Evolutionary conservation across 1,284 basidiomycete genomes (phyloP).

Genomic region (Athelia sp.): DNA sequence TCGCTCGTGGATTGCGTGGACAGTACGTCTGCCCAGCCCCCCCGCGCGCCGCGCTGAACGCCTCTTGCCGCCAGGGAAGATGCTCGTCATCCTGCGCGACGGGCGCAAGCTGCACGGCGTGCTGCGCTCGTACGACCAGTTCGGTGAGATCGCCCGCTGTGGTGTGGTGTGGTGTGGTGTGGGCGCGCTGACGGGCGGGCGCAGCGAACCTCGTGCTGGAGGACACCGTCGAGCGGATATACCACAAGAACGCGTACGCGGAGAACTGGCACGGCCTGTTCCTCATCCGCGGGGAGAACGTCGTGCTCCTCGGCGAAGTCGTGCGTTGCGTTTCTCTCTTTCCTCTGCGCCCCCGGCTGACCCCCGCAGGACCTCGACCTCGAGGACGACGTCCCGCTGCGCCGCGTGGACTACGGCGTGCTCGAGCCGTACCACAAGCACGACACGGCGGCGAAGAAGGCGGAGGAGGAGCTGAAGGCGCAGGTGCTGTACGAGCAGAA

Average conservation of each 20-base stretch:
- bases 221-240: constrained; percentile 86
- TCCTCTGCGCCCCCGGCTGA: not conserved
- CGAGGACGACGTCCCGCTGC: constrained; percentile 84
- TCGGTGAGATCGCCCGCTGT: constrained; percentile 60
- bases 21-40: constrained; percentile 78
- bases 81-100: constrained; percentile 94
- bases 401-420: constrained; percentile 67
- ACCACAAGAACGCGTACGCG: constrained; percentile 74
- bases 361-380: constrained; percentile 95
- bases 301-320: constrained; percentile 95
- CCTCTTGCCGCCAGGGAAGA: constrained; percentile 75
- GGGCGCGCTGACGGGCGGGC: constrained; percentile 1
- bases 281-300: constrained; percentile 97
- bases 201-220: constrained; percentile 91
- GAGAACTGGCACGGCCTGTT: constrained; percentile 87
- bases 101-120: constrained; percentile 96
- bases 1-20: constrained; percentile 97
- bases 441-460: constrained; percentile 66
- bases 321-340: no score
- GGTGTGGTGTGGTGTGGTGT: not conserved
- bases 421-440: constrained; percentile 71
- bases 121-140: constrained; percentile 96
- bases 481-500: constrained; percentile 72
- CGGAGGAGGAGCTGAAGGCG: constrained; percentile 67
- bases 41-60: constrained; percentile 47